Base-by-base conservation (phyloP, 139 green algal genomes). In the Eudorina sp. region DNA sequence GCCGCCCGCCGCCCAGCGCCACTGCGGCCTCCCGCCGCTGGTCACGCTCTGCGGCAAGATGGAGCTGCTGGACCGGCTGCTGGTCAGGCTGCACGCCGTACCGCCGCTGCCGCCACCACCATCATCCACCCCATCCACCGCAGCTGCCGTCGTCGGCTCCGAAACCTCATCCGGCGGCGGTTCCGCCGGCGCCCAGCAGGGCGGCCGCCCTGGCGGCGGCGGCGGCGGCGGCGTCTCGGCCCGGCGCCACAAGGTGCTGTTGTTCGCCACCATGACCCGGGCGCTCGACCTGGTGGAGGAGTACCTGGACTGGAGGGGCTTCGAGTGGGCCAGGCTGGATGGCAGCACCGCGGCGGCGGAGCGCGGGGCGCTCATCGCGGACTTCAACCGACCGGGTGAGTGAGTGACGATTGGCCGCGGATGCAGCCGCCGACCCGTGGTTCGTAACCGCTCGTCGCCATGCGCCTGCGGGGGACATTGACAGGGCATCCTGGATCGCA, bases 191-290 rank as follows among this genome's bases (percentile, higher is more conserved):
- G 31, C 31, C 34, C 7, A 43, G 14, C 14, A 19, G 16, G 23
- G 55, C 55, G 23, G 55, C 55, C 48, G 23, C 23, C 18, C 58
- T 29, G 58, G 16, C 58, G 31, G 64, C 7, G n/a, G 29, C 64
- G 64, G 9, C 23, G 11, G 23, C 55, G 55, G 55, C 55, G 23
- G 55, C 19, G 21, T 18, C 55, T 4, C 14, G 34, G 34, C 1
- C 38, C 70, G 70, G 38, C 70, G 73, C 43, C 73, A 62, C 81
- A 94, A 93, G 95, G 94, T 97, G 53, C 90, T 98, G 72, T 68
- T 98, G 76, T 98, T 98, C 89, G 95, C 91, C 85, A 97, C 95
- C 29, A 96, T 97, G 93, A 97, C 95, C 2, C 72, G 89, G 0
- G 70, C 94, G 74, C 91, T 98, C 69, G 94, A 97, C 75, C 36